Evolutionary conservation across 257 asterid species (phyloP).

Genomic region (Nicotiana knightiana): DNA sequence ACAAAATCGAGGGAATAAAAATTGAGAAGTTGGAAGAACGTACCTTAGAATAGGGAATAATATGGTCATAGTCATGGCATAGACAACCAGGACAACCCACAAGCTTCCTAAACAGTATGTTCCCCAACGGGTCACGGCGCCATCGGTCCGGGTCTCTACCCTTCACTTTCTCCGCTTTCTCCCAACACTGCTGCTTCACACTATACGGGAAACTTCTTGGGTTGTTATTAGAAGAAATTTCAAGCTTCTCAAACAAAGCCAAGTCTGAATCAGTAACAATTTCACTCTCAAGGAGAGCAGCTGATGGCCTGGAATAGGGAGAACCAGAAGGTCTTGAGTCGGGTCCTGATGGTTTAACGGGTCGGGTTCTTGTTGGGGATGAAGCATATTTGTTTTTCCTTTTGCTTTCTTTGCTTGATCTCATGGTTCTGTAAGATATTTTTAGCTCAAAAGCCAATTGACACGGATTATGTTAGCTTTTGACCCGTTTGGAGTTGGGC

Average conservation of each 20-base stretch:
- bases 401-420: conserved; percentile 20
- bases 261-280: conserved; percentile 42
- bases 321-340: conserved; percentile 21
- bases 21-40: neutral
- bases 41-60: conserved; percentile 83
- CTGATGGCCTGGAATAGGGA: conserved; percentile 17
- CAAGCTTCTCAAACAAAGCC: conserved; percentile 31
- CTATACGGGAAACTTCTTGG: conserved; percentile 82
- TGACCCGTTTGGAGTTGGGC: neutral
- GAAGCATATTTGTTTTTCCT: conserved; percentile 18
- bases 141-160: conserved; percentile 93
- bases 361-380: neutral
- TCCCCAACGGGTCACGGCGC: conserved; percentile 88
- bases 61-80: conserved; percentile 96
- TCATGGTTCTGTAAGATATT: conserved; percentile 12
- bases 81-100: conserved; percentile 98
- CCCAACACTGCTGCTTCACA: conserved; percentile 96
- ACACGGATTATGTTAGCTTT: neutral
- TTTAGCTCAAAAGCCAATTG: neutral
- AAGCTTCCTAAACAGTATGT: conserved; percentile 71
- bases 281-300: conserved; percentile 39
- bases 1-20: neutral
- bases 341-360: conserved; percentile 27
- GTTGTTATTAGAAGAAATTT: conserved; percentile 42
- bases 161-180: conserved; percentile 73